phyloP scores from a whole-genome alignment of 345 rosid genomes.

The Aquilaria sinensis region DNA sequence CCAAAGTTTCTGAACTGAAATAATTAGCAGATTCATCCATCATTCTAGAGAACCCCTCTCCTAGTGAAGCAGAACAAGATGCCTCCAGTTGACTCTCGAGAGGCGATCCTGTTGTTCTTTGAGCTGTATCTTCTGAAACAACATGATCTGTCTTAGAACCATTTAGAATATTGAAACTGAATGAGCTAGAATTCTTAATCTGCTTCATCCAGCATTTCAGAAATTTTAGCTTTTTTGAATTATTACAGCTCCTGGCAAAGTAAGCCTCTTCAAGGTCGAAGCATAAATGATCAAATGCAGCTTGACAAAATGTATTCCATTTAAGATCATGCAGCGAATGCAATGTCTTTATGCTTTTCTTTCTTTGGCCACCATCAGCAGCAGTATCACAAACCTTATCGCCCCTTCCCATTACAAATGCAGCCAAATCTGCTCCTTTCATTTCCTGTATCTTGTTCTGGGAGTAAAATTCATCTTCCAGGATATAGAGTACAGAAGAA shows the following conservation, averaged over 20 bases:
- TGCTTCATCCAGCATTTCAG: conserved; percentile 93
- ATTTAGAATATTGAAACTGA: conserved; percentile 22
- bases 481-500: conserved; percentile 48
- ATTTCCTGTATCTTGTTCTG: conserved; percentile 3
- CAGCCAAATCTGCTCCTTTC: conserved; percentile 13
- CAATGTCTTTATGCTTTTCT: conserved; percentile 28
- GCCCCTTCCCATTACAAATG: conserved; percentile 12
- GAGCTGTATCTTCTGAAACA: conserved; percentile 29
- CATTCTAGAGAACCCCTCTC: conserved; percentile 53
- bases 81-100: conserved; percentile 45
- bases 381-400: conserved; percentile 7
- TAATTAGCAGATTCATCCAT: conserved; percentile 45
- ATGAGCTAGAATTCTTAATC: conserved; percentile 37
- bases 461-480: conserved; percentile 23
- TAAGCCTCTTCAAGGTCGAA: conserved; percentile 57
- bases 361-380: conserved; percentile 25
- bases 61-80: conserved; percentile 48
- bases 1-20: conserved; percentile 39
- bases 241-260: conserved; percentile 37
- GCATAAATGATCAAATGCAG: conserved; percentile 36
- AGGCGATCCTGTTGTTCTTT: conserved; percentile 24
- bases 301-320: conserved; percentile 56
- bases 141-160: conserved; percentile 22
- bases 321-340: conserved; percentile 36
- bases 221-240: conserved; percentile 75